Evolutionary conservation across 345 rosid genomes (phyloP).

Genomic region (Rhodomyrtus tomentosa): DNA sequence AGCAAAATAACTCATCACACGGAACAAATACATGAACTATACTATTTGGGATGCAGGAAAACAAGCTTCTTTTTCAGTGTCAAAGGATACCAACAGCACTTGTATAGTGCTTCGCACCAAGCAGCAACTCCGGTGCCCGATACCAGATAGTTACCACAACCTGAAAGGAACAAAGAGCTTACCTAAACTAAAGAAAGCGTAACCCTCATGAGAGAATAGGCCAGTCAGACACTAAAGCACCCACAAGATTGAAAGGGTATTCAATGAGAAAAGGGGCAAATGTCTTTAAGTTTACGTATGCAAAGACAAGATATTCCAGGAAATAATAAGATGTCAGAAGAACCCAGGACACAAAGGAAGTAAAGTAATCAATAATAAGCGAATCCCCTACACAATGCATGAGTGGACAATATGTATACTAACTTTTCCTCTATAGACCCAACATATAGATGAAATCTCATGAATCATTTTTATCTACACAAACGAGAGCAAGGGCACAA

Average conservation of each 20-base stretch:
- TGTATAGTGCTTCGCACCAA: conserved; percentile 95
- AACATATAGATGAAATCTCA: not conserved
- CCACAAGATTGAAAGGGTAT: not conserved
- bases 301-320: not conserved
- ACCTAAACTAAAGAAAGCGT: not conserved
- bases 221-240: not conserved
- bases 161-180: conserved; percentile 4
- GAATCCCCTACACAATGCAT: not conserved
- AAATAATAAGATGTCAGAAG: not conserved
- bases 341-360: not conserved
- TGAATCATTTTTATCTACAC: not conserved
- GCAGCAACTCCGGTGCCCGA: conserved; percentile 97
- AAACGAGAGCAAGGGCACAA: not conserved
- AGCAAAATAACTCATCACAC: not conserved
- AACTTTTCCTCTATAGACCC: not conserved
- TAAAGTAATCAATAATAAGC: not conserved
- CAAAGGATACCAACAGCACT: conserved; percentile 60
- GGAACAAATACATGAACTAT: not conserved
- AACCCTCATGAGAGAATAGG: not conserved
- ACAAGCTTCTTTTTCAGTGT: not conserved
- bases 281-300: not conserved
- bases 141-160: conserved; percentile 98
- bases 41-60: not conserved
- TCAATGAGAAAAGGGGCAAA: not conserved
- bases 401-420: not conserved